Conservation (phyloP, 495 filamentous ascomycete genomes). For the Massariosphaeria phaeospora region DNA sequence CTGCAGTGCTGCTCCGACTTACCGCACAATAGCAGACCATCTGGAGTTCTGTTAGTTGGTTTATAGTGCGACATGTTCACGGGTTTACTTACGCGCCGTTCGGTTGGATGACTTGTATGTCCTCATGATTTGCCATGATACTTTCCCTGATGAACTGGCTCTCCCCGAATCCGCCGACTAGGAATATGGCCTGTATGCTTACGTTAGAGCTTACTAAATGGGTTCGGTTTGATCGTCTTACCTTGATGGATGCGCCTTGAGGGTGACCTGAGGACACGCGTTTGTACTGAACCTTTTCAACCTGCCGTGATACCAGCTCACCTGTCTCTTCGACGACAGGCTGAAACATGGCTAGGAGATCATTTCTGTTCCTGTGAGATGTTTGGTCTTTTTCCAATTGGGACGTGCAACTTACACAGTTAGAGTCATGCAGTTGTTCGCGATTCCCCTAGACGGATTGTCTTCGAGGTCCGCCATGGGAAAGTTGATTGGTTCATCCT, state of each 20-base stretch:
- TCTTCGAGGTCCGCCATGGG: background rate
- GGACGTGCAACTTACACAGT: background rate
- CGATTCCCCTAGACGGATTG: background rate
- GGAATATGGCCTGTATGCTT: slow-evolving; percentile 6
- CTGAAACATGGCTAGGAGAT: background rate
- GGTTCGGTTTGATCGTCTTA: background rate
- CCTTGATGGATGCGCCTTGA: background rate
- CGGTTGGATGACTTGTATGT: slow-evolving; percentile 4
- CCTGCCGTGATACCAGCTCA: background rate
- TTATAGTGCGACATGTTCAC: background rate
- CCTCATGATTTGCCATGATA: background rate
- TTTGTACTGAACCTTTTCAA: background rate
- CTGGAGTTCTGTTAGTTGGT: background rate
- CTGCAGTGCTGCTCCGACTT: background rate
- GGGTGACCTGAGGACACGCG: background rate
- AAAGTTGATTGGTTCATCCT: background rate
- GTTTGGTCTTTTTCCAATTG: background rate
- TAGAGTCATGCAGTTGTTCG: background rate
- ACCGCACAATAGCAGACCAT: background rate
- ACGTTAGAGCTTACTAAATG: background rate
- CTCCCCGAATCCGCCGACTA: slow-evolving; percentile 7
- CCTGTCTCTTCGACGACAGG: background rate
- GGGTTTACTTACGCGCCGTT: background rate
- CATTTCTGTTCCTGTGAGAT: background rate
- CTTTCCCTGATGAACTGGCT: background rate